Conservation (phyloP, 192 early-diverging fungal genomes). For the Entomortierella lignicola region DNA sequence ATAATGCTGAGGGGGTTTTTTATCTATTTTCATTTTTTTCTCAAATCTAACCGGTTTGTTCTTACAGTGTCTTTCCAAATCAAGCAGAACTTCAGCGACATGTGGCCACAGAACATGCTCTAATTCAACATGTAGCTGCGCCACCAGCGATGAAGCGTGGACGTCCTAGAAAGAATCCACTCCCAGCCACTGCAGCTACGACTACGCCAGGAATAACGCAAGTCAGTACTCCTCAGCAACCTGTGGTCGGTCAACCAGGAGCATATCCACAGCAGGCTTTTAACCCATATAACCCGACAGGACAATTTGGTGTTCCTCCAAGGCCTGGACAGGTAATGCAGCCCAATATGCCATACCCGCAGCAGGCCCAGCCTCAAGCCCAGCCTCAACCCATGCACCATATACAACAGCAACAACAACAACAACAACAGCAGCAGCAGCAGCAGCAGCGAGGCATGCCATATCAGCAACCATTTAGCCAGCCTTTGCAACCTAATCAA, state of each 20-base stretch:
- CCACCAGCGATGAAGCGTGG: slow-evolving; percentile 53
- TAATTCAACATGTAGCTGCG: slow-evolving; percentile 20
- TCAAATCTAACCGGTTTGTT: neutral
- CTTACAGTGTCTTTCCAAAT: slow-evolving; percentile 28
- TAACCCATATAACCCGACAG: slow-evolving; percentile 33
- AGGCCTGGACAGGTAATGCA: slow-evolving; percentile 25
- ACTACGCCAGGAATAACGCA: slow-evolving; percentile 7
- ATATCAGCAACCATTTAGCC: slow-evolving; percentile 27
- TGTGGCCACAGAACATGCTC: slow-evolving; percentile 42
- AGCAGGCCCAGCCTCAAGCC: slow-evolving; percentile 17
- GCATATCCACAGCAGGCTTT: slow-evolving; percentile 25
- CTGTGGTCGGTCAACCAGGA: slow-evolving; percentile 24
- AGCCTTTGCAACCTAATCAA: slow-evolving; percentile 28
- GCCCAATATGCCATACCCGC: slow-evolving; percentile 23
- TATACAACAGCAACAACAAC: slow-evolving; percentile 43
- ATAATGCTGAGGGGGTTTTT: no score
- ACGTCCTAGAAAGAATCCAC: slow-evolving; percentile 42
- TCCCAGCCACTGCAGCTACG: slow-evolving; percentile 20
- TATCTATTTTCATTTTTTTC: neutral
- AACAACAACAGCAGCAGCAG: slow-evolving; percentile 23
- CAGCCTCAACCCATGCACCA: slow-evolving; percentile 36
- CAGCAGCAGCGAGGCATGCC: slow-evolving; percentile 28
- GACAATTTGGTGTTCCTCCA: slow-evolving; percentile 16
- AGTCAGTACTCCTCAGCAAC: slow-evolving; percentile 9
- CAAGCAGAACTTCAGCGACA: slow-evolving; percentile 42